These are phyloP conservation scores for Yamadazyma songkhlaensis DNA, from an alignment of 1,139 yeast genomes.

Conservation along the genomic window DNA sequence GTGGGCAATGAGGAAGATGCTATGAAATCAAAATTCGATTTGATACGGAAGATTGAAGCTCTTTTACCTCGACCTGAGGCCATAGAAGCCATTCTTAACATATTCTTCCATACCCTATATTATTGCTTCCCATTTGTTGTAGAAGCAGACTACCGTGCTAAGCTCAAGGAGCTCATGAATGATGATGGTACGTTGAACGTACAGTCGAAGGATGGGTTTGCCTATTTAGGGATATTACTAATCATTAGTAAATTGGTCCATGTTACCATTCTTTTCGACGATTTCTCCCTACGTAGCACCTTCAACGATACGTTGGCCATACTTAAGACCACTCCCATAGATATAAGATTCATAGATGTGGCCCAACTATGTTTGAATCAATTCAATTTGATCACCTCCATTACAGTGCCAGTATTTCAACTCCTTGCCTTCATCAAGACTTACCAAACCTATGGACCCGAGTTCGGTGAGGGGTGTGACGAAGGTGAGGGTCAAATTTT, in stretches of 20 bases:
- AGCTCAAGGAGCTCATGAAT: constrained; percentile 19
- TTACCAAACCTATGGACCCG: constrained; percentile 44
- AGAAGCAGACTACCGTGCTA: constrained; percentile 26
- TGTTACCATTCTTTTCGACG: constrained; percentile 17
- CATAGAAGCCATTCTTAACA: constrained; percentile 43
- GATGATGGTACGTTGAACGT: constrained; percentile 7
- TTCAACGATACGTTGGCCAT: constrained; percentile 8
- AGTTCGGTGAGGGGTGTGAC: constrained; percentile 48
- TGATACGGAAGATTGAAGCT: constrained; percentile 31
- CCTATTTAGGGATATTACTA: constrained; percentile 22
- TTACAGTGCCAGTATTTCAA: constrained; percentile 49
- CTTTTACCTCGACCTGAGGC: constrained; percentile 42
- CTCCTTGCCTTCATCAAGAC: constrained; percentile 37
- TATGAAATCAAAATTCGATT: constrained; percentile 26
- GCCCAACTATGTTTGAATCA: constrained; percentile 38
- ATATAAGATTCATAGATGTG: constrained; percentile 31
- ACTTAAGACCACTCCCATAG: constrained; percentile 14
- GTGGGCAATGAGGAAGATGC: constrained; percentile 20
- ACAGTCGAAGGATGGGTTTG: constrained; percentile 17
- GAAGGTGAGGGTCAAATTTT: constrained; percentile 43
- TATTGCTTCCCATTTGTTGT: constrained; percentile 49
- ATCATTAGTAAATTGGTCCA: constrained; percentile 21
- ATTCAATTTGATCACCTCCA: constrained; percentile 31
- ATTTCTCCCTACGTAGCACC: constrained; percentile 17
- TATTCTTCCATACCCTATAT: constrained; percentile 43